A percentile compares a stretch with the other conserved stretches of the same genome.
phyloP scores from a whole-genome alignment of 176 grass and related monocot genomes.

The Avena eriantha region DNA sequence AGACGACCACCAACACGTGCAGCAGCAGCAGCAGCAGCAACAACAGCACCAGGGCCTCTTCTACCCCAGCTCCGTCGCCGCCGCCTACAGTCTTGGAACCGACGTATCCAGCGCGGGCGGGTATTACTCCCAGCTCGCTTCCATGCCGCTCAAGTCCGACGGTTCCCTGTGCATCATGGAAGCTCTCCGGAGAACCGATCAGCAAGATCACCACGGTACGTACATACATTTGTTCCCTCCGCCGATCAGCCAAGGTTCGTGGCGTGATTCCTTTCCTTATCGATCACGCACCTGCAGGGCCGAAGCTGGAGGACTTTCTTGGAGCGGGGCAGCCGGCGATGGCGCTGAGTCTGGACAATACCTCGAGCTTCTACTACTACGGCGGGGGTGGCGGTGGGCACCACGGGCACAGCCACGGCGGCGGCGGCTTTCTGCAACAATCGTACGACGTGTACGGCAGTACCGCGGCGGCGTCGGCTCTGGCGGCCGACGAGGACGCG shows the following conservation, averaged over 20 bases:
- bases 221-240: background rate
- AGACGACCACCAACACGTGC: conserved; percentile 53
- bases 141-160: conserved; percentile 97
- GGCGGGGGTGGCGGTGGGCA: background rate
- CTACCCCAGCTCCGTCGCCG: conserved; percentile 48
- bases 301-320: conserved; percentile 97
- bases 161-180: conserved; percentile 99
- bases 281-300: conserved; percentile 53
- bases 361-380: conserved; percentile 72
- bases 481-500: conserved; percentile 35
- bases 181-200: conserved; percentile 77
- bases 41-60: conserved; percentile 56
- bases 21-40: conserved; percentile 50
- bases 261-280: conserved; percentile 1
- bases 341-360: conserved; percentile 85
- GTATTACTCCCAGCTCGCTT: conserved; percentile 89
- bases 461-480: background rate
- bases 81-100: conserved; percentile 43
- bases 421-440: conserved; percentile 51
- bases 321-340: conserved; percentile 74
- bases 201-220: conserved; percentile 65
- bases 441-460: conserved; percentile 63
- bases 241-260: background rate
- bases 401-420: conserved; percentile 18
- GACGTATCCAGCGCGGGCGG: conserved; percentile 25